These are phyloP conservation scores for Nakazawaea ishiwadae DNA, from an alignment of 805 yeast genomes.

Conservation along the genomic window DNA sequence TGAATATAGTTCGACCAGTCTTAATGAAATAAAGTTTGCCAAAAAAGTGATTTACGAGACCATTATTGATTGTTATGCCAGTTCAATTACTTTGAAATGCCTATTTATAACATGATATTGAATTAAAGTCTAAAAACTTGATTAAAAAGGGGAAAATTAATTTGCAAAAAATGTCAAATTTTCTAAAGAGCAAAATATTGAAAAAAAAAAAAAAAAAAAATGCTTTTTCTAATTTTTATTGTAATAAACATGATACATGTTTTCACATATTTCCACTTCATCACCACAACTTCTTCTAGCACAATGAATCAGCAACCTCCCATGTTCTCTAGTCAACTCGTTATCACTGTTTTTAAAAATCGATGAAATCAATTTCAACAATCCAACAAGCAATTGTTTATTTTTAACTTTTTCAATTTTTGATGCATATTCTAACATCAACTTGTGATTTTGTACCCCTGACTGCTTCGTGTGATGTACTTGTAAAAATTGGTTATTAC, in stretches of 20 bases:
- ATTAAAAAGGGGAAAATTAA: no score
- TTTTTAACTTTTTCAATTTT: constrained; percentile 33
- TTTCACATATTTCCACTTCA: constrained; percentile 38
- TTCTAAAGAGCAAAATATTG: no score
- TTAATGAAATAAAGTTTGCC: no score
- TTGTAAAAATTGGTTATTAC: constrained; percentile 27
- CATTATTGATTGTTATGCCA: no score
- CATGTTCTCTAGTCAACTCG: constrained; percentile 54
- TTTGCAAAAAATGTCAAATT: no score
- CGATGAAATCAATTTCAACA: constrained; percentile 41
- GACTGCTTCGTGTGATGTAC: constrained; percentile 27
- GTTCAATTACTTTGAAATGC: no score
- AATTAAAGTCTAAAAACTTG: no score
- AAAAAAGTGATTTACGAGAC: no score
- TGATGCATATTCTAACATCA: constrained; percentile 36
- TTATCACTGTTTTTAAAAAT: constrained; percentile 39
- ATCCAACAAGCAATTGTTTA: constrained; percentile 50
- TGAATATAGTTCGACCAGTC: no score
- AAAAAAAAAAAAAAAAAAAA: no score
- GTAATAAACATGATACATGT: constrained; percentile 35
- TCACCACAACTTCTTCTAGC: constrained; percentile 50
- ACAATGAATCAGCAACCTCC: constrained; percentile 49
- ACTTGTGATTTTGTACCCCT: constrained; percentile 35
- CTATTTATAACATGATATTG: no score
- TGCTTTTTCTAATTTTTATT: not conserved